phyloP scores from a whole-genome alignment of 148 eudicot genomes.

The Fagopyrum homotropicum region DNA sequence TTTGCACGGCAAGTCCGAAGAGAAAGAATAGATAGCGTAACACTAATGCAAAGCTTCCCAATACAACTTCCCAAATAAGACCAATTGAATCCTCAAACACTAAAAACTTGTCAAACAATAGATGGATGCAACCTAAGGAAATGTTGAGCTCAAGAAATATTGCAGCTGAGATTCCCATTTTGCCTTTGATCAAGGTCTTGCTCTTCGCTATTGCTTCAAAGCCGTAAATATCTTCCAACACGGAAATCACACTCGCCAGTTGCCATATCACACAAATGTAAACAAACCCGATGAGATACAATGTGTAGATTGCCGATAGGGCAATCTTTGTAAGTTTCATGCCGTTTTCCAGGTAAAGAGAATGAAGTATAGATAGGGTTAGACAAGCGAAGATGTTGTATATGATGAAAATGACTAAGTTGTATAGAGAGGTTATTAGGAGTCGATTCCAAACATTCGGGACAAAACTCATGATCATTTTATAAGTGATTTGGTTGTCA shows the following conservation, averaged over 20 bases:
- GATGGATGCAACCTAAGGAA: slow-evolving; percentile 22
- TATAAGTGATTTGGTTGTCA: slow-evolving; percentile 22
- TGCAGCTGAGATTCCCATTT: slow-evolving; percentile 21
- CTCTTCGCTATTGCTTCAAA: slow-evolving; percentile 47
- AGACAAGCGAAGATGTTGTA: slow-evolving; percentile 17
- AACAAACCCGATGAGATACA: slow-evolving; percentile 29
- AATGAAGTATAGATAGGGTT: neutral
- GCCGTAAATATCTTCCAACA: slow-evolving; percentile 42
- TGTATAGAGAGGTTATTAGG: slow-evolving; percentile 35
- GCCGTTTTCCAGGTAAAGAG: slow-evolving; percentile 12
- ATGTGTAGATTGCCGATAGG: neutral
- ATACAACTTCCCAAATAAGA: slow-evolving; percentile 20
- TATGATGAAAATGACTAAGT: slow-evolving; percentile 14
- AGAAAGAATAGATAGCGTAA: slow-evolving; percentile 27
- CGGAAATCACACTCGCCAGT: slow-evolving; percentile 39
- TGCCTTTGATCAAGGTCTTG: slow-evolving; percentile 41
- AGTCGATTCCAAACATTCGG: slow-evolving; percentile 44
- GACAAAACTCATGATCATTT: slow-evolving; percentile 25
- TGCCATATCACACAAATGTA: slow-evolving; percentile 42
- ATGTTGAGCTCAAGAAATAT: slow-evolving; percentile 24
- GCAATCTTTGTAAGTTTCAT: neutral
- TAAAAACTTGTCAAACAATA: slow-evolving; percentile 22
- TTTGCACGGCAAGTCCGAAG: slow-evolving; percentile 42
- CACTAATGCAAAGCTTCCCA: slow-evolving; percentile 26
- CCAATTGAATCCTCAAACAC: slow-evolving; percentile 20